A percentile compares a stretch with the other conserved stretches of the same genome.
These are phyloP conservation scores for Globisporangium recalcitrans DNA, from an alignment of 352 stramenopile species.

Conservation along the genomic window DNA sequence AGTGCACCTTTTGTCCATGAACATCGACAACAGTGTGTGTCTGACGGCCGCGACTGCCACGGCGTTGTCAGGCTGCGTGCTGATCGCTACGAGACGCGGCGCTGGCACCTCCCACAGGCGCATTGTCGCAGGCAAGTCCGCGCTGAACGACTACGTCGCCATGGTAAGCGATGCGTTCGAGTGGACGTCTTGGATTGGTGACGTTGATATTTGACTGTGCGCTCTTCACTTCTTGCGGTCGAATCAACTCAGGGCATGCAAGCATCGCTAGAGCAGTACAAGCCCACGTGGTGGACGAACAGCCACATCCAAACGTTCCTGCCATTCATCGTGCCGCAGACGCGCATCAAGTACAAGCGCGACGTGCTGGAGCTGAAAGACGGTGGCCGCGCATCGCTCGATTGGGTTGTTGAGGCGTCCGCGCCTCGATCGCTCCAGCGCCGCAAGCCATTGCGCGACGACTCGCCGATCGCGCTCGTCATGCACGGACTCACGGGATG, in stretches of 20 bases:
- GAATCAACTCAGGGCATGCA: slow-evolving; percentile 44
- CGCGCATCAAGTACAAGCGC: slow-evolving; percentile 45
- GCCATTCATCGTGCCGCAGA: slow-evolving; percentile 65
- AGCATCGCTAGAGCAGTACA: slow-evolving; percentile 47
- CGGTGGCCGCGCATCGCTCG: slow-evolving; percentile 57
- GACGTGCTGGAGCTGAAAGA: slow-evolving; percentile 55
- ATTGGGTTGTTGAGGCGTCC: slow-evolving; percentile 53
- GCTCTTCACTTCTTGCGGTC: too few relatives aligned
- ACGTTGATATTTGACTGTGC: too few relatives aligned
- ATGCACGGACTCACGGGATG: slow-evolving; percentile 69
- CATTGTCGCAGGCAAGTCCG: slow-evolving; percentile 55
- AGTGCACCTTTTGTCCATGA: too few relatives aligned
- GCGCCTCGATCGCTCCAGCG: slow-evolving; percentile 7
- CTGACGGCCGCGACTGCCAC: slow-evolving; percentile 17
- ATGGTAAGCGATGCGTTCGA: slow-evolving; percentile 10
- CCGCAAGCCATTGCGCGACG: slow-evolving; percentile 6
- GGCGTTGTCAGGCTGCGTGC: slow-evolving; percentile 29
- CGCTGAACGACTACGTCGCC: slow-evolving; percentile 65
- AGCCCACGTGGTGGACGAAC: slow-evolving; percentile 75
- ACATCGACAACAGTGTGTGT: slow-evolving; percentile 1
- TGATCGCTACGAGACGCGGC: slow-evolving; percentile 18
- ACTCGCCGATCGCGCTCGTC: slow-evolving; percentile 57
- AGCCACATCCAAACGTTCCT: slow-evolving; percentile 65
- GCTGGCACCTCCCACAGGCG: slow-evolving; percentile 25
- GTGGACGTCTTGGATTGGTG: background rate